phyloP scores from a whole-genome alignment of 2,329 filamentous ascomycete species.

The Fusarium liriodendri region DNA sequence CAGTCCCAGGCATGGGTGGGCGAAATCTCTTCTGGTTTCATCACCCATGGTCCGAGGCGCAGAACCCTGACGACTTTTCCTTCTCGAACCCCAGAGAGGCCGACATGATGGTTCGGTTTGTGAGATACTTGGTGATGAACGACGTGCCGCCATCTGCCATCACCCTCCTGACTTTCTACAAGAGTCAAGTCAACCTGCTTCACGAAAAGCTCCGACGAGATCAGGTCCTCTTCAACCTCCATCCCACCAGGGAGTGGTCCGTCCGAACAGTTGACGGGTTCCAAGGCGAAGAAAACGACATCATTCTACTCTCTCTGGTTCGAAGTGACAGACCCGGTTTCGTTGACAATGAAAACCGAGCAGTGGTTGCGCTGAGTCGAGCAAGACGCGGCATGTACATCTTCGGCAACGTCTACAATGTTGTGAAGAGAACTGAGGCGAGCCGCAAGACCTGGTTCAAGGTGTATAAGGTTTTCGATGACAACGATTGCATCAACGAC shows the following conservation, averaged over 20 bases:
- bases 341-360: conserved; percentile 70
- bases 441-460: conserved; percentile 55
- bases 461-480: conserved; percentile 54
- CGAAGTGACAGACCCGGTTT: conserved; percentile 83
- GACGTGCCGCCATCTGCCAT: conserved; percentile 70
- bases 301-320: conserved; percentile 84
- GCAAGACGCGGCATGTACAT: conserved; percentile 85
- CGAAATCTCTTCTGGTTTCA: conserved; percentile 56
- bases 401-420: conserved; percentile 77
- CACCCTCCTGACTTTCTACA: conserved; percentile 89
- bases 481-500: conserved; percentile 45
- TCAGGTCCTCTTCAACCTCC: conserved; percentile 36
- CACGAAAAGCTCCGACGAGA: conserved; percentile 57
- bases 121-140: conserved; percentile 77
- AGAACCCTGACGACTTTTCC: conserved; percentile 69
- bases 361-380: conserved; percentile 71
- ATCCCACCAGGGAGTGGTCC: conserved; percentile 56
- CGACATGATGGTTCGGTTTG: conserved; percentile 79
- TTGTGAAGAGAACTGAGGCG: conserved; percentile 58
- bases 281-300: conserved; percentile 90
- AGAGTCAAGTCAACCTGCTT: conserved; percentile 79
- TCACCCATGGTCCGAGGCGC: conserved; percentile 70
- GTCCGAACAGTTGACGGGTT: conserved; percentile 89
- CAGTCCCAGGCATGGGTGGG: conserved; percentile 59
- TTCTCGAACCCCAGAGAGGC: conserved; percentile 79